These are phyloP conservation scores for Sporisorium graminicola DNA, from an alignment of 1,284 basidiomycete genomes.

Conservation along the genomic window DNA sequence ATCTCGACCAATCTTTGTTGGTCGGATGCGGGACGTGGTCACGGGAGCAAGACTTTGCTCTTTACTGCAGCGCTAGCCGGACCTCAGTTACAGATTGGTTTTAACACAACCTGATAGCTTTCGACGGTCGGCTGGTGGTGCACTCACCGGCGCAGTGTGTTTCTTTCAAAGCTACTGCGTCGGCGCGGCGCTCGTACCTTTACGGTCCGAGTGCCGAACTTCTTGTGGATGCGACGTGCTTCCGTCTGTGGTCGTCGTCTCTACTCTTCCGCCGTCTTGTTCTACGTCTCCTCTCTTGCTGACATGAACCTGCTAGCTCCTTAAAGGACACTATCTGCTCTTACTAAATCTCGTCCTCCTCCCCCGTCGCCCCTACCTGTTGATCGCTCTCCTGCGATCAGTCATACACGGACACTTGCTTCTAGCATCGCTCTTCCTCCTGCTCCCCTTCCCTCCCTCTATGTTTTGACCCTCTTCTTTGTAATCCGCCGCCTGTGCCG, in stretches of 20 bases:
- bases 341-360: not conserved
- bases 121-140: conserved; percentile 4
- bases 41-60: not conserved
- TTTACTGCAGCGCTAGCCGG: conserved; percentile 13
- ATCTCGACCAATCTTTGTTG: no score
- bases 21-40: conserved; percentile 1
- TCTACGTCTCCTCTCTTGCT: not conserved
- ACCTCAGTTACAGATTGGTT: conserved; percentile 12
- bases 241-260: not conserved
- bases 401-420: conserved; percentile 1
- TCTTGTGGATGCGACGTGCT: not conserved
- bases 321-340: conserved; percentile 2
- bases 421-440: not conserved
- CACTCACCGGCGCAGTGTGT: not conserved
- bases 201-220: not conserved
- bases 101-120: not conserved
- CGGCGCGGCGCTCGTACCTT: not conserved
- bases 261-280: not conserved
- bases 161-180: not conserved
- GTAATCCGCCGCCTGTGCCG: not conserved
- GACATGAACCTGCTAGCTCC: not conserved
- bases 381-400: not conserved
- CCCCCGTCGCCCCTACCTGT: not conserved
- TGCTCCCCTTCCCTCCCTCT: not conserved
- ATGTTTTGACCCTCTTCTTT: not conserved